phyloP scores from a whole-genome alignment of 495 filamentous ascomycete genomes.

The Staphylotrichum tortipilum region DNA sequence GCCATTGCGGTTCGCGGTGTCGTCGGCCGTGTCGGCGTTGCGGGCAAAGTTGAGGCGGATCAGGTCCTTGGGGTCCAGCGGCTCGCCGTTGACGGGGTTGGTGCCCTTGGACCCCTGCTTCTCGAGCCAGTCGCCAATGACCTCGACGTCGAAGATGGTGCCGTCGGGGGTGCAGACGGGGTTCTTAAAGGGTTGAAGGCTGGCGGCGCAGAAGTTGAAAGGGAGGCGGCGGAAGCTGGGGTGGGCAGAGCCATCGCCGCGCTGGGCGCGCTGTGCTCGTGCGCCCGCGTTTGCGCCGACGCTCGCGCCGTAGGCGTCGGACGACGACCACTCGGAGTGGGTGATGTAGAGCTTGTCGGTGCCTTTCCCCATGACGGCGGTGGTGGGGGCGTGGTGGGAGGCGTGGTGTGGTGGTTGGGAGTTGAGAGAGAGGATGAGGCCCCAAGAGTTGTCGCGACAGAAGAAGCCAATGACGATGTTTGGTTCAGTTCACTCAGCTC shows the following conservation, averaged over 20 bases:
- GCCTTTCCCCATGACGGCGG: constrained; percentile 38
- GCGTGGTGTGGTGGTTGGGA: too few species aligned
- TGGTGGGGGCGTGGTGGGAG: too few species aligned
- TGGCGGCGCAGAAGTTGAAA: constrained; percentile 97
- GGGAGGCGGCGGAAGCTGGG: constrained; percentile 79
- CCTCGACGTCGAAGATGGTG: constrained; percentile 77
- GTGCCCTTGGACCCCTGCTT: constrained; percentile 82
- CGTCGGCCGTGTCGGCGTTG: constrained; percentile 60
- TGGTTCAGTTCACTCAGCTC: too few species aligned
- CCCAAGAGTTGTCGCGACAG: too few species aligned
- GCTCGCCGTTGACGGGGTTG: constrained; percentile 77
- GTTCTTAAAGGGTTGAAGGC: constrained; percentile 81
- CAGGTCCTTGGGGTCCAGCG: constrained; percentile 70
- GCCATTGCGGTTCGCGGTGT: constrained; percentile 29
- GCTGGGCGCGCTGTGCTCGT: constrained; percentile 28
- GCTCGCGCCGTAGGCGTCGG: constrained; percentile 72
- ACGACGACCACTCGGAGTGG: constrained; percentile 91
- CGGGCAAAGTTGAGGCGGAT: constrained; percentile 87
- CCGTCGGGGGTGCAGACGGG: constrained; percentile 75
- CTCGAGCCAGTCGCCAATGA: constrained; percentile 84
- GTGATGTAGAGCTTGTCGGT: constrained; percentile 85
- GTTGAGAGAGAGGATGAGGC: background rate
- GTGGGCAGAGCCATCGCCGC: constrained; percentile 42
- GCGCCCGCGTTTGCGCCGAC: constrained; percentile 60
- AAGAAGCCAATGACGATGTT: too few species aligned